A percentile compares a stretch with the other conserved stretches of the same genome.
These are phyloP conservation scores for Scytalidium sp. DNA, from an alignment of 2,329 filamentous ascomycete genomes.

Conservation along the genomic window DNA sequence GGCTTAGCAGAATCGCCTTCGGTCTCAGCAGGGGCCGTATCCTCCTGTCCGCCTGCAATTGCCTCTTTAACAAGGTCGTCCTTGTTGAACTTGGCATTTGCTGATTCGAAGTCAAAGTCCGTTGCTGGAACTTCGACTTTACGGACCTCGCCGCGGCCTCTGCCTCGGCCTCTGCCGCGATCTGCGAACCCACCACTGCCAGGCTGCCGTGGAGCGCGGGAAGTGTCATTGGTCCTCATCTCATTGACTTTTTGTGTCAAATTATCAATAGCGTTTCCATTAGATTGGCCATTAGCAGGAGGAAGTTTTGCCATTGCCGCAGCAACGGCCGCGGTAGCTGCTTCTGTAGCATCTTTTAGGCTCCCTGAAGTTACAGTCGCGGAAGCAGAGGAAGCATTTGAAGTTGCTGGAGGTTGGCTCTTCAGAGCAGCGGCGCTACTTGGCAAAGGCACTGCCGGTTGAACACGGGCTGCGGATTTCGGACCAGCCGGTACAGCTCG, in stretches of 20 bases:
- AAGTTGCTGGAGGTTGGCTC: constrained; percentile 34
- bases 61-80: constrained; percentile 84
- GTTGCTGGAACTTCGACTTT: constrained; percentile 87
- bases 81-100: constrained; percentile 88
- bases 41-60: constrained; percentile 66
- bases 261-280: constrained; percentile 59
- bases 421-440: constrained; percentile 36
- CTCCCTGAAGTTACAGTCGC: constrained; percentile 33
- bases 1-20: constrained; percentile 39
- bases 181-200: constrained; percentile 34
- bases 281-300: constrained; percentile 26
- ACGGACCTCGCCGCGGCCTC: constrained; percentile 40
- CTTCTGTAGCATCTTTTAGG: constrained; percentile 67
- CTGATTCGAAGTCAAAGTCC: constrained; percentile 87
- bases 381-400: constrained; percentile 25
- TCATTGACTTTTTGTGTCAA: constrained; percentile 72
- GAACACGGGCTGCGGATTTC: constrained; percentile 47
- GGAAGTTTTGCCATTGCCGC: constrained; percentile 73
- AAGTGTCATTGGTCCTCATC: constrained; percentile 65
- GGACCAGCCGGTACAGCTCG: constrained; percentile 36
- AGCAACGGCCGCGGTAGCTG: constrained; percentile 74
- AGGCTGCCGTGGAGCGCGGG: constrained; percentile 46
- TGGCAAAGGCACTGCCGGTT: constrained; percentile 64
- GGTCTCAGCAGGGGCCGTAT: constrained; percentile 30
- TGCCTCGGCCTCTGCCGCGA: constrained; percentile 39